Conservation (phyloP, 108 stramenopile species). For the Fragilariopsis cylindrus region DNA sequence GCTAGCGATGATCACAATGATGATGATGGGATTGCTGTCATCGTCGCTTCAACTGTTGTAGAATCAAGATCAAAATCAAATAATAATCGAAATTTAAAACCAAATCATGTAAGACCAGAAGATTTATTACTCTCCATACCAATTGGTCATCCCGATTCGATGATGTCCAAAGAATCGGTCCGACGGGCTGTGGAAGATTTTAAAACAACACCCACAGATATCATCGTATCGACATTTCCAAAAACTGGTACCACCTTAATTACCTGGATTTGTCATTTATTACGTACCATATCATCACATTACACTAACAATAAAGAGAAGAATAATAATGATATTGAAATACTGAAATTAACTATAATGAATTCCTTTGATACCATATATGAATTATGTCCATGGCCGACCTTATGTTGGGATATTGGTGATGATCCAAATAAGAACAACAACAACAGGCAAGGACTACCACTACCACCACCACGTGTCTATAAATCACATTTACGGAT, state of each 20-base stretch:
- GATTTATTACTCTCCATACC: not conserved
- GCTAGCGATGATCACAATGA: no score
- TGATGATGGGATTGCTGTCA: no score
- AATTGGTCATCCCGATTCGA: conserved; percentile 27
- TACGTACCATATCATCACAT: not conserved
- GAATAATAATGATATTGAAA: not conserved
- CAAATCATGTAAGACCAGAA: no score
- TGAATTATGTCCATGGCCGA: conserved; percentile 21
- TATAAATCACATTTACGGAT: conserved; percentile 23
- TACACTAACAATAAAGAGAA: not conserved
- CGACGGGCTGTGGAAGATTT: conserved; percentile 19
- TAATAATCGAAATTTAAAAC: no score
- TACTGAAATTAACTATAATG: not conserved
- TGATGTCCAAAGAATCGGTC: conserved; percentile 25
- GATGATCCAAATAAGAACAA: conserved; percentile 8
- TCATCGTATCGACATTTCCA: conserved; percentile 27
- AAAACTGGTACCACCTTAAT: conserved; percentile 18
- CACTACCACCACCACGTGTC: conserved; percentile 12
- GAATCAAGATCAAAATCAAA: no score
- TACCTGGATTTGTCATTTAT: conserved; percentile 18
- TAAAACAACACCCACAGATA: conserved; percentile 1
- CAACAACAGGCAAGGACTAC: not conserved
- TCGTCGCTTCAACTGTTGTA: no score
- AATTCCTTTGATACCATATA: conserved; percentile 16
- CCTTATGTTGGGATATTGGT: conserved; percentile 22